phyloP scores from a whole-genome alignment of 768 basidiomycete genomes.

The Cantharellus cinnabarinus region DNA sequence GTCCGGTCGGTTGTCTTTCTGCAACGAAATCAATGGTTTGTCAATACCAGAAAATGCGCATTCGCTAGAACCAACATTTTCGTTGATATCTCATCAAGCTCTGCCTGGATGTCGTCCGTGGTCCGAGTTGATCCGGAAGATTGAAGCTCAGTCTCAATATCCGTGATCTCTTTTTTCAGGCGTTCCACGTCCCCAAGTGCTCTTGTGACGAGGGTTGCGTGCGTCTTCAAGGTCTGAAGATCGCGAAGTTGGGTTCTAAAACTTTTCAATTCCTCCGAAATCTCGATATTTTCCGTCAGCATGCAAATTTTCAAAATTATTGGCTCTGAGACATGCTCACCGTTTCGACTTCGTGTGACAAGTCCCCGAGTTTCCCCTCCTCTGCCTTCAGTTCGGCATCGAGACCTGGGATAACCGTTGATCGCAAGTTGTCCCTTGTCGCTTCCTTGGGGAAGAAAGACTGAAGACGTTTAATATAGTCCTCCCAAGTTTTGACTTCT shows the following conservation, averaged over 20 bases:
- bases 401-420: conserved; percentile 42
- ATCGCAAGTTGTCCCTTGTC: conserved; percentile 32
- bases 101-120: conserved; percentile 62
- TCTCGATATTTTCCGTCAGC: not conserved
- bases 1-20: conserved; percentile 53
- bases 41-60: not conserved
- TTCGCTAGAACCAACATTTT: conserved; percentile 30
- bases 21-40: not conserved
- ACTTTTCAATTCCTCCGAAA: not conserved
- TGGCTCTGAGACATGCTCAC: conserved; percentile 19
- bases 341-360: conserved; percentile 37
- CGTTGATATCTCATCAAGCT: conserved; percentile 41
- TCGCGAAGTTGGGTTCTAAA: conserved; percentile 25
- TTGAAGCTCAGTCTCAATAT: conserved; percentile 48
- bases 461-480: conserved; percentile 35
- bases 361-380: conserved; percentile 32
- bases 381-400: conserved; percentile 39
- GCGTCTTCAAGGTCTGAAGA: conserved; percentile 32
- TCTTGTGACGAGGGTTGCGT: conserved; percentile 14
- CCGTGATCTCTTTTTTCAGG: conserved; percentile 37
- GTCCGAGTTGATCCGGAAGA: conserved; percentile 62
- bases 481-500: conserved; percentile 37
- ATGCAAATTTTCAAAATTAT: not conserved
- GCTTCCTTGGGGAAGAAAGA: conserved; percentile 36
- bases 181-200: conserved; percentile 28